These are phyloP conservation scores for Lactarius psammicola DNA, from an alignment of 768 basidiomycete species.

Conservation along the genomic window DNA sequence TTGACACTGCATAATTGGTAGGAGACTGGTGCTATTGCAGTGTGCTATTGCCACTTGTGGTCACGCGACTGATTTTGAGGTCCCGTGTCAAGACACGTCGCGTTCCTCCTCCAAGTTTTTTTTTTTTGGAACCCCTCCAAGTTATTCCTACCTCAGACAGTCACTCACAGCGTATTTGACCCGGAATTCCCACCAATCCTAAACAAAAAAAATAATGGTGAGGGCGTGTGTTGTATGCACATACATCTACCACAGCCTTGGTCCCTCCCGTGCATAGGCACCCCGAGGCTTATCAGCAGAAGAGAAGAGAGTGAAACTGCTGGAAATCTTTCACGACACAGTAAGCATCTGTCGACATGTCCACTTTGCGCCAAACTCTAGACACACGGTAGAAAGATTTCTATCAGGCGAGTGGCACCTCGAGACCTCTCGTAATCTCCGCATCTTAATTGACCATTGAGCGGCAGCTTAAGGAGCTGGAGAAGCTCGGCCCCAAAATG, in stretches of 20 bases:
- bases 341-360: conserved; percentile 40
- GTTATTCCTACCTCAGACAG: background rate
- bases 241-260: conserved; percentile 5
- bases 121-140: too few species aligned
- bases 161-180: background rate
- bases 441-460: background rate
- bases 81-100: background rate
- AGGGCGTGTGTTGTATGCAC: background rate
- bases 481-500: conserved; percentile 83
- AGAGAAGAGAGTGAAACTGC: conserved; percentile 83
- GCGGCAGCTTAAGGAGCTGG: conserved; percentile 81
- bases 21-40: background rate
- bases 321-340: conserved; percentile 93
- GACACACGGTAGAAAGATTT: conserved; percentile 66
- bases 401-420: conserved; percentile 51
- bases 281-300: conserved; percentile 72
- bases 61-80: conserved; percentile 16
- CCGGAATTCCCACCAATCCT: background rate
- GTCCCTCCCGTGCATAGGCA: conserved; percentile 11
- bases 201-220: conserved; percentile 7
- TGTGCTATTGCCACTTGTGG: background rate
- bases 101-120: background rate
- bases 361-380: background rate
- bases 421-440: background rate
- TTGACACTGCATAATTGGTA: conserved; percentile 20